Evolutionary conservation across 345 rosid genomes (phyloP).

Genomic region (Cardiospermum halicacabum): DNA sequence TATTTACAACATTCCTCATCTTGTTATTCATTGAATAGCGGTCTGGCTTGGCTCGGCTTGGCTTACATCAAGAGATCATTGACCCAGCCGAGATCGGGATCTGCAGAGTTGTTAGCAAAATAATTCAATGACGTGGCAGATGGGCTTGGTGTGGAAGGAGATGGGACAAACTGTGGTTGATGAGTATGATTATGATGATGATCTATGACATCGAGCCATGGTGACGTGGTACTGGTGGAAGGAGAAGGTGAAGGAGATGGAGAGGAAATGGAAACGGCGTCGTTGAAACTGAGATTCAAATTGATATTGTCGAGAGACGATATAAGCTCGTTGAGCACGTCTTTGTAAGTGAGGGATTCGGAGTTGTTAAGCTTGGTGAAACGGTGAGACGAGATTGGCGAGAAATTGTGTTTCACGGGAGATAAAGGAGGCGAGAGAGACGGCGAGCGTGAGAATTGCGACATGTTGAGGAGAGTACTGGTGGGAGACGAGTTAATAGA

Average conservation of each 20-base stretch:
- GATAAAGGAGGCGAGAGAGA: slow-evolving; percentile 73
- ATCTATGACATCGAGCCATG: slow-evolving; percentile 46
- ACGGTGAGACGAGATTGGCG: slow-evolving; percentile 32
- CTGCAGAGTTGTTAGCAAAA: slow-evolving; percentile 23
- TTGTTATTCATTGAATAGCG: slow-evolving; percentile 8
- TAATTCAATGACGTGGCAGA: slow-evolving; percentile 12
- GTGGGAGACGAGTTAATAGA: slow-evolving; percentile 56
- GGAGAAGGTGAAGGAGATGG: slow-evolving; percentile 14
- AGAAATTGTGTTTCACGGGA: slow-evolving; percentile 45
- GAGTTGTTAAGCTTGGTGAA: slow-evolving; percentile 28
- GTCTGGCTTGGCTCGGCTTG: neutral
- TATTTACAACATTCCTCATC: slow-evolving; percentile 18
- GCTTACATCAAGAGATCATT: slow-evolving; percentile 74
- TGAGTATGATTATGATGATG: slow-evolving; percentile 23
- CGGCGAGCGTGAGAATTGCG: slow-evolving; percentile 55
- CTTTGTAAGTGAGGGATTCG: slow-evolving; percentile 38
- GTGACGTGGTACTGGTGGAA: slow-evolving; percentile 5
- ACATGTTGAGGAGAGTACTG: slow-evolving; percentile 60
- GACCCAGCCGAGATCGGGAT: slow-evolving; percentile 91
- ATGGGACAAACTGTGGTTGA: slow-evolving; percentile 42
- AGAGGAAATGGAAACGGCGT: slow-evolving; percentile 22
- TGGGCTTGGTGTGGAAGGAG: slow-evolving; percentile 51
- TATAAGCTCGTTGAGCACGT: slow-evolving; percentile 49
- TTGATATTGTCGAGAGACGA: slow-evolving; percentile 50
- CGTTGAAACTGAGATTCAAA: slow-evolving; percentile 42